Evolutionary conservation across 225 moss, liverwort and hornwort species (phyloP), one percentile per base, ranked within the genome.

Genomic region (Asterella californica): DNA sequence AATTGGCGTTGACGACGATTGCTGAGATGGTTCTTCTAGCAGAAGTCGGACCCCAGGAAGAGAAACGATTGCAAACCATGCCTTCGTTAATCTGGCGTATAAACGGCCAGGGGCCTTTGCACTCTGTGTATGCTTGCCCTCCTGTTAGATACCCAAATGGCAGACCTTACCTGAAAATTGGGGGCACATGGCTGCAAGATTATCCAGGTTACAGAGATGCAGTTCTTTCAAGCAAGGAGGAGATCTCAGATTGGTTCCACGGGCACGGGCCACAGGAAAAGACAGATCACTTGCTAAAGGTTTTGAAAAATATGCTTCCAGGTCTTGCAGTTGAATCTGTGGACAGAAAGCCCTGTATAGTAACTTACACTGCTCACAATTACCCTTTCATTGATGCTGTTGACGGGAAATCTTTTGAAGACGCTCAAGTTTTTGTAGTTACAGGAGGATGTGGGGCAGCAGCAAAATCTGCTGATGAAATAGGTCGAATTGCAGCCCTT

Each of bases 391-490:
- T 96, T 69, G 85, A 90, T 36, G 84, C 92, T 19, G 80, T 91
- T 12, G 94, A 90, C 71, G 85, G 88, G 37, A 86, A 90, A 66
- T 76, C 74, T 37, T 53, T 14, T 62, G 75, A 77, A 7, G 84
- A 89, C 21, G 90, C 92, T 59, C 86, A 81, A 75, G 83, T 96
- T 25, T 96, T 90, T 85, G 90, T 94, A 27, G 92, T 90, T 75
- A 91, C 92, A 0, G 96, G 96, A 30, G 94, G 96, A 34, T 94
- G 92, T 38, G 96, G 94, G 19, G 89, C 91, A 6, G 89, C 90
- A 64, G 96, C 96, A 21, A 94, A 96, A 76, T 96, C 92, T 17
- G 89, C 94, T 0, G 92, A 96, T 74, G 96, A 96, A 82, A 96
- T 96, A 42, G 96, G 96, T 54, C 94, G 94, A 79, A 90, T 96